phyloP scores from a whole-genome alignment of 305 asterid species.

The Fraxinus ornus region DNA sequence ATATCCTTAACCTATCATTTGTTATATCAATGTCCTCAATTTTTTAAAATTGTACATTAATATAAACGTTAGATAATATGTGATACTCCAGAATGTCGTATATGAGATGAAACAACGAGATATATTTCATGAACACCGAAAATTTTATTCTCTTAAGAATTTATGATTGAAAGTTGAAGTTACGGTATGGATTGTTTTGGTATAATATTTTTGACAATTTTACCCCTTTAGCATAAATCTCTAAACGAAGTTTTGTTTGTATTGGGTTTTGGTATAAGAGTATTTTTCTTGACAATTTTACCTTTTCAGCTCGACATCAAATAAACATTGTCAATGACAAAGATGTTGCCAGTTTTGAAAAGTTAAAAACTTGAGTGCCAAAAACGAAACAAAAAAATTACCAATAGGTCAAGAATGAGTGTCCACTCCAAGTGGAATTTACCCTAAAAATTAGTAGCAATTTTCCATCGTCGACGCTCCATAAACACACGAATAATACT shows the following conservation, averaged over 20 bases:
- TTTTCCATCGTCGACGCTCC: not conserved
- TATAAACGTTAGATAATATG: not conserved
- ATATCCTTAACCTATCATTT: too few relatives aligned
- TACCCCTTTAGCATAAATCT: not conserved
- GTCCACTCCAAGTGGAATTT: not conserved
- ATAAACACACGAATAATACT: too few relatives aligned
- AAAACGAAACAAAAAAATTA: too few relatives aligned
- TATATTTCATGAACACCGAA: not conserved
- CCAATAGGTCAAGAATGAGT: not conserved
- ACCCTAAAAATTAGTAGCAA: not conserved
- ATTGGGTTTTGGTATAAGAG: not conserved
- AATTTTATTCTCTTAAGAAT: too few relatives aligned
- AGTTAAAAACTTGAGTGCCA: too few relatives aligned
- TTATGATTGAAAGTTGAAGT: not conserved
- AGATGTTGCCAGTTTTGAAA: too few relatives aligned
- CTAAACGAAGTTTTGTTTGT: not conserved
- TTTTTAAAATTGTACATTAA: too few relatives aligned
- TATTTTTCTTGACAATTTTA: too few relatives aligned
- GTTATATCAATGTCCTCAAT: too few relatives aligned
- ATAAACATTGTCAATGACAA: too few relatives aligned
- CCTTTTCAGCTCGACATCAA: too few relatives aligned
- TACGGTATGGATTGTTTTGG: not conserved
- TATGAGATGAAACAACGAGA: not conserved
- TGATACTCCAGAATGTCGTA: not conserved
- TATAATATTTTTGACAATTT: not conserved